Evolutionary conservation across 2,329 filamentous ascomycete species (phyloP).

Genomic region (Aspergillus novoparasiticus): DNA sequence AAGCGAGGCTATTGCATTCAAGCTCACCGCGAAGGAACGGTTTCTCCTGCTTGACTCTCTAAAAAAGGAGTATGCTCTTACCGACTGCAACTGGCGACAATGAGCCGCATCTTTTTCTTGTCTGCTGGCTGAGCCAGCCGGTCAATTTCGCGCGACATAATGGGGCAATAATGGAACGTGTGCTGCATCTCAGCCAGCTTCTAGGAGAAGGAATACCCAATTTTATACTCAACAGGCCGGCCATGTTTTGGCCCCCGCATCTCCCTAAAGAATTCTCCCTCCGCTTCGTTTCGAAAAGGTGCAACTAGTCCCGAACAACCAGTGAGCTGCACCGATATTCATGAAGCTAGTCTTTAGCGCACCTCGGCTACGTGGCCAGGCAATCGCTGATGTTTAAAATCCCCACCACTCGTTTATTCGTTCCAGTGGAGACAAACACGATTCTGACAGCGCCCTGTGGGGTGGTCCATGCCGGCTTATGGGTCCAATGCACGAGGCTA

Average conservation of each 20-base stretch:
- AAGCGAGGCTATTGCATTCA: not conserved
- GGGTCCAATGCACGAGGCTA: not conserved
- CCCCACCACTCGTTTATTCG: not conserved
- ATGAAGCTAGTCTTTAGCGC: not conserved
- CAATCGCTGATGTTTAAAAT: not conserved
- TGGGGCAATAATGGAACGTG: not conserved
- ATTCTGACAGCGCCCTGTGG: not conserved
- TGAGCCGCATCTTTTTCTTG: slow-evolving; percentile 23
- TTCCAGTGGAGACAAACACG: not conserved
- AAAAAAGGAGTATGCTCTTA: not conserved
- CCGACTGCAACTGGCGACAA: slow-evolving; percentile 28
- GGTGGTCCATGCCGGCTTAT: not conserved
- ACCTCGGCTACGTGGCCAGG: not conserved
- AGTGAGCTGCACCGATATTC: not conserved
- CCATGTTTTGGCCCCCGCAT: not conserved
- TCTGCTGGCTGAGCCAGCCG: slow-evolving; percentile 18
- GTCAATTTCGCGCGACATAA: slow-evolving; percentile 27
- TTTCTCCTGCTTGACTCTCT: too few relatives aligned
- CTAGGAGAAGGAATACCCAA: not conserved
- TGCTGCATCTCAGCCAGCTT: too few relatives aligned
- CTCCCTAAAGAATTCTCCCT: not conserved
- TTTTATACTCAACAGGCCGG: not conserved
- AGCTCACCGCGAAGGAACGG: rapidly evolving
- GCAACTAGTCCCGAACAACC: not conserved
- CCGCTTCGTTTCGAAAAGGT: not conserved